Evolutionary conservation across 768 basidiomycete genomes (phyloP).

Genomic region (Xanthoconium purpureum): DNA sequence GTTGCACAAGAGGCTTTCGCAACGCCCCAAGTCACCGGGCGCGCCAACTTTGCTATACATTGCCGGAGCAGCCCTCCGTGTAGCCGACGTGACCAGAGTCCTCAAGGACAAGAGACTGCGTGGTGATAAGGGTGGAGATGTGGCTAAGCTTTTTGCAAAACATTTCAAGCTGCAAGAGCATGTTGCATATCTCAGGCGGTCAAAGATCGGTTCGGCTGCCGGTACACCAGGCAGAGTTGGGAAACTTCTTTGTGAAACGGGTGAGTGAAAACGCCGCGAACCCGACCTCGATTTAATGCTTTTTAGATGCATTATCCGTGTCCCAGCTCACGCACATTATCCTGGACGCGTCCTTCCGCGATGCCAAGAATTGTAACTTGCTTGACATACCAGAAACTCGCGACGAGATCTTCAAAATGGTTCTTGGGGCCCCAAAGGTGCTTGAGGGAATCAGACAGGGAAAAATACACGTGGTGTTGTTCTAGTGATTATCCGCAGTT

Average conservation of each 20-base stretch:
- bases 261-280: conserved; percentile 35
- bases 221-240: conserved; percentile 92
- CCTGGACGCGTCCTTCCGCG: conserved; percentile 70
- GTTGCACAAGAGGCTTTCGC: conserved; percentile 66
- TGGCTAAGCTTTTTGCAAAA: conserved; percentile 93
- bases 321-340: conserved; percentile 82
- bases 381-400: conserved; percentile 83
- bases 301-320: conserved; percentile 64
- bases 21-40: conserved; percentile 74
- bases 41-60: conserved; percentile 85
- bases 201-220: conserved; percentile 84
- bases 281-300: conserved; percentile 4
- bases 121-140: conserved; percentile 84
- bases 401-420: conserved; percentile 73
- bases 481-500: conserved; percentile 39
- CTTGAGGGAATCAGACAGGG: conserved; percentile 64
- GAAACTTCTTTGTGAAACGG: conserved; percentile 74
- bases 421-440: conserved; percentile 62
- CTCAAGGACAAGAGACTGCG: conserved; percentile 66
- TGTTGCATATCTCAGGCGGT: conserved; percentile 74
- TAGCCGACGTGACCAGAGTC: conserved; percentile 79
- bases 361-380: conserved; percentile 71
- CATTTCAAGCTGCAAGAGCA: conserved; percentile 92
- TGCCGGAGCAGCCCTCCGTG: conserved; percentile 85
- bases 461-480: conserved; percentile 77